Percentiles rank a stretch among this genome's conserved stretches.
Conservation (phyloP, 2,329 filamentous ascomycete species). For the Venturia oleaginea region DNA sequence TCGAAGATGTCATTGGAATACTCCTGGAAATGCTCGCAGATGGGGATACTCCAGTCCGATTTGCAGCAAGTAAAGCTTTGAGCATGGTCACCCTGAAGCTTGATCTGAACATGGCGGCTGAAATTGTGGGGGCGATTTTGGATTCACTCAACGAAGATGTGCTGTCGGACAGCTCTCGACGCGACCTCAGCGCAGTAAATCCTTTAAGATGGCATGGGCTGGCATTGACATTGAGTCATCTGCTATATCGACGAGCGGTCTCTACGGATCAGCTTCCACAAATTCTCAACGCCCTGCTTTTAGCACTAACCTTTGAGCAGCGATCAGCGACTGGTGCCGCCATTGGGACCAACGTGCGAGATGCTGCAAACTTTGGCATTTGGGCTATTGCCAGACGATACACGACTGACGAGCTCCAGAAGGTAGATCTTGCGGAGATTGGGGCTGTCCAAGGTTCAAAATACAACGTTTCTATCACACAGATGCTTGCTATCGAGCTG, state of each 20-base stretch:
- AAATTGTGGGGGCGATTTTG: conserved; percentile 81
- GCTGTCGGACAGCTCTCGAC: conserved; percentile 41
- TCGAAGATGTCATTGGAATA: conserved; percentile 76
- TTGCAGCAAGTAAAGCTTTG: conserved; percentile 86
- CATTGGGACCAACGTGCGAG: conserved; percentile 80
- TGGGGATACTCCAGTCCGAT: conserved; percentile 80
- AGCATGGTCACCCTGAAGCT: conserved; percentile 78
- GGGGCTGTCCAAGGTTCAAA: conserved; percentile 32
- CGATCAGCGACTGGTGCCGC: conserved; percentile 73
- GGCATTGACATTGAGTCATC: conserved; percentile 75
- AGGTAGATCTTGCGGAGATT: conserved; percentile 41
- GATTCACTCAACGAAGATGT: conserved; percentile 57
- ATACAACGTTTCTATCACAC: conserved; percentile 35
- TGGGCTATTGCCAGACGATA: conserved; percentile 90
- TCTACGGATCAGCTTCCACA: conserved; percentile 59
- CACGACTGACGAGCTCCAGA: conserved; percentile 64
- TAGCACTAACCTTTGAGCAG: conserved; percentile 82
- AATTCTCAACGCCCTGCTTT: conserved; percentile 67
- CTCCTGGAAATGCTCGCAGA: conserved; percentile 72
- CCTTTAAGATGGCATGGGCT: conserved; percentile 86
- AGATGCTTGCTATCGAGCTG: conserved; percentile 71
- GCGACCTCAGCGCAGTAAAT: conserved; percentile 67
- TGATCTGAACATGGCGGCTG: conserved; percentile 67
- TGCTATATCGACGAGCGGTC: conserved; percentile 76
- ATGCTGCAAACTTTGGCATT: conserved; percentile 91